Conservation (phyloP, 106 monocot species). For the Xerophyta viscosa region DNA sequence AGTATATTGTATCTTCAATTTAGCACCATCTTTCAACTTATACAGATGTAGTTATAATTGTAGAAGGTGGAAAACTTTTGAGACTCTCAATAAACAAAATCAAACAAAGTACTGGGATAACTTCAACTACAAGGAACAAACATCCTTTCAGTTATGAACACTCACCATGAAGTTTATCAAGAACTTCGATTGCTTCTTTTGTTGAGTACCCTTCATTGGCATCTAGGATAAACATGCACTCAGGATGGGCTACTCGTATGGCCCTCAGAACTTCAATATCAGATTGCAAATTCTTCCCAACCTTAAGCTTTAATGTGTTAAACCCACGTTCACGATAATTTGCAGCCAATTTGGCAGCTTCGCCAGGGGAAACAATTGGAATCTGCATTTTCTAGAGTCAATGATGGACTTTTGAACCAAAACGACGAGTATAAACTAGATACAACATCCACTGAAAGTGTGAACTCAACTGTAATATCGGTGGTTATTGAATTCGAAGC, state of each 20-base stretch:
- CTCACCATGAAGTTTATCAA: slow-evolving; percentile 79
- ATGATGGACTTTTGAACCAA: background rate
- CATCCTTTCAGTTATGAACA: background rate
- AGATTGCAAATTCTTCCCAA: slow-evolving; percentile 69
- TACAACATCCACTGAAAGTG: background rate
- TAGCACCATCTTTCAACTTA: too few relatives aligned
- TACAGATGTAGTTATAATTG: too few relatives aligned
- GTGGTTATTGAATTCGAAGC: slow-evolving; percentile 54
- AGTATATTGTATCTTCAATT: too few relatives aligned
- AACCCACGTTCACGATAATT: slow-evolving; percentile 67
- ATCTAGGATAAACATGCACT: slow-evolving; percentile 83
- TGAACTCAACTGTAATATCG: slow-evolving; percentile 51
- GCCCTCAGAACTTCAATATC: slow-evolving; percentile 80
- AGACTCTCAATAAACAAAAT: slow-evolving; percentile 2
- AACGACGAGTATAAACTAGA: background rate
- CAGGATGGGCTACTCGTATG: slow-evolving; percentile 62
- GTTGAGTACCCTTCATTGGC: slow-evolving; percentile 88
- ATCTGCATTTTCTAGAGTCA: slow-evolving; percentile 36
- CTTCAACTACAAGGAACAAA: too few relatives aligned
- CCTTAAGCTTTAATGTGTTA: slow-evolving; percentile 69
- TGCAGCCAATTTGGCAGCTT: slow-evolving; percentile 81
- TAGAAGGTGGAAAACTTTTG: too few relatives aligned
- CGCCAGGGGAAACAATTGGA: slow-evolving; percentile 77
- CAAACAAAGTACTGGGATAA: background rate
- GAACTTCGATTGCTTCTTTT: slow-evolving; percentile 72